A percentile compares a stretch with the other conserved stretches of the same genome.
These are phyloP conservation scores for Mytilinidion resinicola DNA, from an alignment of 495 filamentous ascomycete species.

Conservation along the genomic window DNA sequence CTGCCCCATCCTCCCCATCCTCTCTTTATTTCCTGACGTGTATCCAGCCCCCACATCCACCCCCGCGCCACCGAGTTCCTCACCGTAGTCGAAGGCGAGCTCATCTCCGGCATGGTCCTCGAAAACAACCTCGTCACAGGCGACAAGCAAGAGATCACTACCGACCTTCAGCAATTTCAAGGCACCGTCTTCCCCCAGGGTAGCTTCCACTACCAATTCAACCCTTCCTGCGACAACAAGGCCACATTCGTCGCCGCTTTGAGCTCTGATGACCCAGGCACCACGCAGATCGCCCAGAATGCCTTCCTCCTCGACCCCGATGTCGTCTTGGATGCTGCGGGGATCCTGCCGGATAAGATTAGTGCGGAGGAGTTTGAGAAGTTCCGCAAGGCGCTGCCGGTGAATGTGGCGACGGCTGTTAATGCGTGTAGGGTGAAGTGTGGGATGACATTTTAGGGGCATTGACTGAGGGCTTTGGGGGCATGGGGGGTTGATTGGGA, in stretches of 20 bases:
- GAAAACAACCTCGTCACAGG: constrained; percentile 43
- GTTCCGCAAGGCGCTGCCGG: constrained; percentile 42
- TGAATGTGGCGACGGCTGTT: constrained; percentile 42
- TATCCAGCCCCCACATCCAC: constrained; percentile 39
- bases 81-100: constrained; percentile 39
- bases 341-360: constrained; percentile 39
- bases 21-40: too few relatives aligned
- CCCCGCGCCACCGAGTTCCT: constrained; percentile 45
- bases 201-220: constrained; percentile 49
- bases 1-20: too few relatives aligned
- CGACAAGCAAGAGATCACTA: constrained; percentile 30
- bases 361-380: constrained; percentile 42
- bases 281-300: constrained; percentile 43
- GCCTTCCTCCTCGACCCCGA: constrained; percentile 44
- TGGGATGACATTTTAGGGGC: background rate
- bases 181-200: constrained; percentile 47
- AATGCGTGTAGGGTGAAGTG: constrained; percentile 43
- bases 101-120: constrained; percentile 44
- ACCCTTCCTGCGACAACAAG: constrained; percentile 43
- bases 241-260: constrained; percentile 47
- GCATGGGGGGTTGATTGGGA: too few relatives aligned
- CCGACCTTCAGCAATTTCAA: constrained; percentile 37
- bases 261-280: constrained; percentile 45
- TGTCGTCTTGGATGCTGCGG: constrained; percentile 38
- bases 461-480: too few relatives aligned